Percentiles rank a stretch among this genome's conserved stretches.
phyloP scores from a whole-genome alignment of 768 basidiomycete species.

The Tricholomella constricta region DNA sequence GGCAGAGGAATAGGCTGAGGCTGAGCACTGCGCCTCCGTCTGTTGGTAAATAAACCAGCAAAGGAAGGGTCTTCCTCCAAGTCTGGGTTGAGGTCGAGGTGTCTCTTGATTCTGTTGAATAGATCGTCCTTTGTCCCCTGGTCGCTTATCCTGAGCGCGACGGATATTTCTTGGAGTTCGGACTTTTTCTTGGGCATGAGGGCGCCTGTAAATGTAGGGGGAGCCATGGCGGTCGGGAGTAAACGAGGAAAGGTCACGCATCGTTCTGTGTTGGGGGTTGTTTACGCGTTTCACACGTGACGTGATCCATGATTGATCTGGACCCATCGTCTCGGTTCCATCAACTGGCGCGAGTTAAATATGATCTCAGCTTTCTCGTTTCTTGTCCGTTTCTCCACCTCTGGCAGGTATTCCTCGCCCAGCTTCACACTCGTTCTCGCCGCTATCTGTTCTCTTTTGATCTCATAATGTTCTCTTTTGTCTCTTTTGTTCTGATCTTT shows the following conservation, averaged over 20 bases:
- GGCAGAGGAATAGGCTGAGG: slow-evolving; percentile 26
- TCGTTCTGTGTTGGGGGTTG: slow-evolving; percentile 13
- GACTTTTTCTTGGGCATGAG: slow-evolving; percentile 69
- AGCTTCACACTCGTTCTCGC: neutral
- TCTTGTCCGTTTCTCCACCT: slow-evolving; percentile 17
- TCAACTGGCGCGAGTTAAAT: too few species aligned
- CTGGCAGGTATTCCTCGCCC: slow-evolving; percentile 25
- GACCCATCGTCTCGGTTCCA: too few species aligned
- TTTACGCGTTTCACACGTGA: slow-evolving; percentile 37
- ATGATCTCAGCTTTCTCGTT: slow-evolving; percentile 6
- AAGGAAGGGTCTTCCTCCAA: slow-evolving; percentile 62
- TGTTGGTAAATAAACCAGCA: slow-evolving; percentile 50
- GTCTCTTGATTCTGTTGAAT: slow-evolving; percentile 59
- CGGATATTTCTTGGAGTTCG: slow-evolving; percentile 64
- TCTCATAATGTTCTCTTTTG: slow-evolving; percentile 28
- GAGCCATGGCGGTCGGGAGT: slow-evolving; percentile 42
- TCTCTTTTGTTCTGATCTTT: slow-evolving; percentile 37
- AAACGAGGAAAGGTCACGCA: slow-evolving; percentile 32
- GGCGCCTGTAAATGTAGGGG: slow-evolving; percentile 48
- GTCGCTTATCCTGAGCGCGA: slow-evolving; percentile 51
- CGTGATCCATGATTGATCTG: too few species aligned
- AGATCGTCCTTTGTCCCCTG: slow-evolving; percentile 66
- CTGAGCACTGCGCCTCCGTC: slow-evolving; percentile 46
- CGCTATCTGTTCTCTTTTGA: neutral
- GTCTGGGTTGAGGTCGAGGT: slow-evolving; percentile 57